These are phyloP conservation scores for Lachnellula arida DNA, from an alignment of 2,329 filamentous ascomycete genomes.

Conservation along the genomic window DNA sequence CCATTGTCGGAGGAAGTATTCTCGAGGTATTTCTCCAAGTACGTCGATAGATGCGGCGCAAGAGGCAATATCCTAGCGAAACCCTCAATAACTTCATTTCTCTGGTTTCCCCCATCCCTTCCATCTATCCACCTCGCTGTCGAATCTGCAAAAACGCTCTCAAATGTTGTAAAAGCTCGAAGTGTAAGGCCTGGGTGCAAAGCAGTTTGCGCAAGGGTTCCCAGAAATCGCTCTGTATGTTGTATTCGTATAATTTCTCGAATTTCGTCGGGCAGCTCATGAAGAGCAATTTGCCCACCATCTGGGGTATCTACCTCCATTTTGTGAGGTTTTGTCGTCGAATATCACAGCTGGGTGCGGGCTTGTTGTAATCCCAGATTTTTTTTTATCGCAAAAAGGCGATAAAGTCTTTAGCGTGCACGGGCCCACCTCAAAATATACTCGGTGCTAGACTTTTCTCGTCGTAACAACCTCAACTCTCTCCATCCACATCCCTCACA, in stretches of 20 bases:
- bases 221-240: conserved; percentile 62
- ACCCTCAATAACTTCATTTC: conserved; percentile 53
- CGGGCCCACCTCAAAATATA: background rate
- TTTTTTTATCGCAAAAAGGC: conserved; percentile 16
- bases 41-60: conserved; percentile 72
- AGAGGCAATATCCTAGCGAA: conserved; percentile 79
- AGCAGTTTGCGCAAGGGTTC: conserved; percentile 64
- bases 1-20: conserved; percentile 24
- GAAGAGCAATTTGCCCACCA: conserved; percentile 48
- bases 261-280: conserved; percentile 65
- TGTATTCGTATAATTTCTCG: conserved; percentile 60
- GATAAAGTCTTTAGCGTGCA: conserved; percentile 12
- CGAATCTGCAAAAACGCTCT: conserved; percentile 72
- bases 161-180: conserved; percentile 68
- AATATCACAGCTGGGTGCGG: background rate
- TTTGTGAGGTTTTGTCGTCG: conserved; percentile 17
- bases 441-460: conserved; percentile 15
- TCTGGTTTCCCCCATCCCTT: conserved; percentile 11
- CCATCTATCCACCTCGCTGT: conserved; percentile 70
- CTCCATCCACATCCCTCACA: conserved; percentile 4
- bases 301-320: conserved; percentile 50
- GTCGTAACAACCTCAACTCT: conserved; percentile 8
- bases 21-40: conserved; percentile 51
- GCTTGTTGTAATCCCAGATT: conserved; percentile 9
- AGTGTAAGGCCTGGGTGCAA: conserved; percentile 68